A percentile compares a stretch with the other conserved stretches of the same genome.
Conservation (phyloP, 768 basidiomycete genomes). For the Mycena leptocephala region DNA sequence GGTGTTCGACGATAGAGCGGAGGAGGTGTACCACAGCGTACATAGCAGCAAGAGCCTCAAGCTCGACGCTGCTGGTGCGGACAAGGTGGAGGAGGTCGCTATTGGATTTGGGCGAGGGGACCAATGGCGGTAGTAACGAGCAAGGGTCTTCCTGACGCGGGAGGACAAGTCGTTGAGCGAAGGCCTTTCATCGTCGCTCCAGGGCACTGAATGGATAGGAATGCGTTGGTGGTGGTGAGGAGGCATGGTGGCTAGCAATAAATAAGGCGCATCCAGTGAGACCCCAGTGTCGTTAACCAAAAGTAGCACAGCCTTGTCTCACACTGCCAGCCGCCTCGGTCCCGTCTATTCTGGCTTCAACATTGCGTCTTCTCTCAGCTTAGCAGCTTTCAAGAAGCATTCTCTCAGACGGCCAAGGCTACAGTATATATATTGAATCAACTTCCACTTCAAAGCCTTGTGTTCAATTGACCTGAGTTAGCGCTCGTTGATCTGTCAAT, state of each 20-base stretch:
- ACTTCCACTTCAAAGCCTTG: no score
- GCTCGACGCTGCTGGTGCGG: slow-evolving; percentile 52
- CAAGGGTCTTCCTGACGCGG: slow-evolving; percentile 26
- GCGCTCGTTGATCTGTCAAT: no score
- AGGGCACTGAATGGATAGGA: slow-evolving; percentile 39
- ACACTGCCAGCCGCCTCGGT: no score
- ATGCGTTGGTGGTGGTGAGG: slow-evolving; percentile 33
- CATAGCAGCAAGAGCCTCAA: slow-evolving; percentile 84
- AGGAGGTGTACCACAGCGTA: slow-evolving; percentile 92
- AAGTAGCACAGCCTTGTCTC: slow-evolving; percentile 12
- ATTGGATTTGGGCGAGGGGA: slow-evolving; percentile 35
- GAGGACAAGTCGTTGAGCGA: slow-evolving; percentile 32
- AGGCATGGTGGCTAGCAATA: slow-evolving; percentile 30
- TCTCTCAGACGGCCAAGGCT: no score
- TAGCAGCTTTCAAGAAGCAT: no score
- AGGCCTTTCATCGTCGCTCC: slow-evolving; percentile 34
- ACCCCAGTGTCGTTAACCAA: slow-evolving; percentile 6
- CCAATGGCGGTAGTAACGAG: slow-evolving; percentile 34
- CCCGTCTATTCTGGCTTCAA: no score
- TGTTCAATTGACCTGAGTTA: no score
- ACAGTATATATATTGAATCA: no score
- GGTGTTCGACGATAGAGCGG: slow-evolving; percentile 95
- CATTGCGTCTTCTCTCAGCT: no score
- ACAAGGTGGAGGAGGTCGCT: slow-evolving; percentile 43
- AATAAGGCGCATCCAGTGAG: slow-evolving; percentile 32